These are phyloP conservation scores for Opeltia flavorubescens DNA, from an alignment of 495 filamentous ascomycete species.

Conservation along the genomic window DNA sequence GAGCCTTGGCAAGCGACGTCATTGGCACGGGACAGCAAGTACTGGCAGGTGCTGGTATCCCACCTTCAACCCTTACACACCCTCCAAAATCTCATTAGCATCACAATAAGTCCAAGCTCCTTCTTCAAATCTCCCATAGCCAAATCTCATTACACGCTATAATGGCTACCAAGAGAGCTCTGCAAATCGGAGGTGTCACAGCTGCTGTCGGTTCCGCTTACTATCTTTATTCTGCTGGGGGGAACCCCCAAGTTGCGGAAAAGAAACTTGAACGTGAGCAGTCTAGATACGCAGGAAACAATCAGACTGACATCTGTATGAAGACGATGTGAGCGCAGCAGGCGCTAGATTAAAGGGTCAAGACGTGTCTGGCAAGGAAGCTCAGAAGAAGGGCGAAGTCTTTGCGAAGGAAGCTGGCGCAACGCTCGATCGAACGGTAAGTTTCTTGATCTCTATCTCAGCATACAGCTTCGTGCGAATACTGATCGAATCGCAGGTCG, in stretches of 20 bases:
- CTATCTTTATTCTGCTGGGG: conserved; percentile 84
- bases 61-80: background rate
- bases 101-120: background rate
- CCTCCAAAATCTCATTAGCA: background rate
- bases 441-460: conserved; percentile 10
- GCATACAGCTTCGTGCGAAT: conserved; percentile 6
- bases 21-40: no score
- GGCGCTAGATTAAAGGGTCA: conserved; percentile 46
- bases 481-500: conserved; percentile 31
- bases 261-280: conserved; percentile 66
- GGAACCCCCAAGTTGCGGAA: conserved; percentile 64
- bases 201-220: conserved; percentile 63
- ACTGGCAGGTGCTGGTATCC: no score
- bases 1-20: background rate
- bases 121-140: background rate
- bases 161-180: background rate
- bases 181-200: conserved; percentile 34
- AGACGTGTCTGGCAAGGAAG: conserved; percentile 40
- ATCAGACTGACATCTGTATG: conserved; percentile 1
- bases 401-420: conserved; percentile 35
- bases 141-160: background rate
- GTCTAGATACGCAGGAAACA: background rate
- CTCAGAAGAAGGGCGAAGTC: conserved; percentile 37
- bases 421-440: conserved; percentile 42
- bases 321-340: conserved; percentile 33